phyloP scores from a whole-genome alignment of 2,329 filamentous ascomycete genomes.

The Monilinia fructigena region DNA sequence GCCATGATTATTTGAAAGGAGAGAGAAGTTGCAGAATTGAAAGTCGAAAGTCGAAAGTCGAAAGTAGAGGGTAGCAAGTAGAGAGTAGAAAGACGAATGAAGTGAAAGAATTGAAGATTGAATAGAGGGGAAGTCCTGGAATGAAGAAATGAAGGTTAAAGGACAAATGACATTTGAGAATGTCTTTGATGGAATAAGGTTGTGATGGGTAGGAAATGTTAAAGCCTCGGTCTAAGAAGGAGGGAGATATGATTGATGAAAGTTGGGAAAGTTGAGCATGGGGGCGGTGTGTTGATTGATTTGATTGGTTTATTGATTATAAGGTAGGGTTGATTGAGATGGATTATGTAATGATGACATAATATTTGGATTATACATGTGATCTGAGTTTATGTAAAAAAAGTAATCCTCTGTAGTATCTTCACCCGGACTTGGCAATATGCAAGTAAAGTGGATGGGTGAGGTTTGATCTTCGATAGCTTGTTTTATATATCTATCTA shows the following conservation, averaged over 20 bases:
- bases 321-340: background rate
- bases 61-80: background rate
- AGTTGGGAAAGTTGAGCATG: background rate
- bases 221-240: conserved; percentile 17
- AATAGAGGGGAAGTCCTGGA: conserved; percentile 5
- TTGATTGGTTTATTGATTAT: background rate
- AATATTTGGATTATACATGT: too few species aligned
- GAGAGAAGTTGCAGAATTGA: conserved; percentile 4
- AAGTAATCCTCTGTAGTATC: too few species aligned
- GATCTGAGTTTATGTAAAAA: too few species aligned
- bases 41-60: background rate
- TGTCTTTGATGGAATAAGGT: conserved; percentile 12
- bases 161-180: conserved; percentile 17
- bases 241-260: background rate
- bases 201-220: conserved; percentile 2
- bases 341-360: background rate
- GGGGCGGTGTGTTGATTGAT: conserved; percentile 19
- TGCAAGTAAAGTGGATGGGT: too few species aligned
- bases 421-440: too few species aligned
- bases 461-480: too few species aligned
- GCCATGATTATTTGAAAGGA: conserved; percentile 30
- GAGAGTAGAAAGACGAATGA: too few species aligned
- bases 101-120: background rate
- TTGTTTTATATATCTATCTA: background rate
- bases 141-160: conserved; percentile 19